Conservation (phyloP, 148 eudicot genomes). For the Rhododendron ovatum region DNA sequence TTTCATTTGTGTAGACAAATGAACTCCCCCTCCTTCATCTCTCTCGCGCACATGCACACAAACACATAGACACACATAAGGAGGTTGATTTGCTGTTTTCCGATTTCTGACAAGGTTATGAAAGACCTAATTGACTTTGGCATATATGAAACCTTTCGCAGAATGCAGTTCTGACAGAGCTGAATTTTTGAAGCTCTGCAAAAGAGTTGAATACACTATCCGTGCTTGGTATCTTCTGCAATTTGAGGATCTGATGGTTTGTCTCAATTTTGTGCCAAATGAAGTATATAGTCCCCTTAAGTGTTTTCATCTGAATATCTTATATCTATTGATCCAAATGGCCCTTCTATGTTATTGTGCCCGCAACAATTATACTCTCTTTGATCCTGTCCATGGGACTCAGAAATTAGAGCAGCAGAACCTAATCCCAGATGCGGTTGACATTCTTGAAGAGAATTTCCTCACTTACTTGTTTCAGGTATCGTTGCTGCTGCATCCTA, state of each 20-base stretch:
- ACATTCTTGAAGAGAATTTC: slow-evolving; percentile 85
- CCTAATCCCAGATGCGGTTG: slow-evolving; percentile 66
- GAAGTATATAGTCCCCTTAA: not conserved
- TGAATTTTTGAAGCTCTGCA: slow-evolving; percentile 78
- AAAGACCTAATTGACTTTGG: not conserved
- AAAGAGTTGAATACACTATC: slow-evolving; percentile 78
- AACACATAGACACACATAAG: not conserved
- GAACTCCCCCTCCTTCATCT: not conserved
- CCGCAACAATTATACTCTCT: slow-evolving; percentile 60
- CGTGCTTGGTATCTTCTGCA: slow-evolving; percentile 88
- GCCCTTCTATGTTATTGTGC: not conserved
- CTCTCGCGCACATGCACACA: not conserved
- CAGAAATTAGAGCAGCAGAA: slow-evolving; percentile 79
- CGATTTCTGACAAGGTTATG: not conserved
- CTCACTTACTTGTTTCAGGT: slow-evolving; percentile 79
- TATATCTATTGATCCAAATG: not conserved
- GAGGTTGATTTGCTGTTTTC: not conserved
- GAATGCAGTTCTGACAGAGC: slow-evolving; percentile 59
- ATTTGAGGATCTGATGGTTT: slow-evolving; percentile 88
- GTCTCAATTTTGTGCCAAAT: not conserved
- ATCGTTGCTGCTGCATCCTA: slow-evolving; percentile 10
- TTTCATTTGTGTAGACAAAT: not conserved
- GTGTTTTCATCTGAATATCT: not conserved
- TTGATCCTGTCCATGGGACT: slow-evolving; percentile 86
- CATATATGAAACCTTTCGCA: slow-evolving; percentile 16